Percentiles rank a stretch among this genome's conserved stretches.
phyloP scores from a whole-genome alignment of 108 stramenopile species.

The Skeletonema menzelii region DNA sequence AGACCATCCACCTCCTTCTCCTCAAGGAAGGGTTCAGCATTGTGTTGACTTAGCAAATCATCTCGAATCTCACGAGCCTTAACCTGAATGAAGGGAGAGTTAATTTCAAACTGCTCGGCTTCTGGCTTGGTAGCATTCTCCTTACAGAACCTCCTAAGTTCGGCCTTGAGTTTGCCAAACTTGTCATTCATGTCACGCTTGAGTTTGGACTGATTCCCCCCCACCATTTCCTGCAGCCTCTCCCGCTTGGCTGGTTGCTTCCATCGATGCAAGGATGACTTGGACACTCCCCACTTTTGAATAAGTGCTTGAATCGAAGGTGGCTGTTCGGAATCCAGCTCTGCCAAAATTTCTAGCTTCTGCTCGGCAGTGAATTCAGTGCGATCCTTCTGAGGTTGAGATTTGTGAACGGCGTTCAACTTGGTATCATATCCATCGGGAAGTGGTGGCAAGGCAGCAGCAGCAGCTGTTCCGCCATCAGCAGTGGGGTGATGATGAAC shows the following conservation, averaged over 20 bases:
- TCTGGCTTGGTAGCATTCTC: conserved; percentile 1
- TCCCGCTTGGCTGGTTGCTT: not conserved
- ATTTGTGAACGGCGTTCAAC: not conserved
- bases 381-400: not conserved
- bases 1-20: conserved; percentile 2
- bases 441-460: not conserved
- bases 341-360: conserved; percentile 4
- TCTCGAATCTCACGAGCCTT: not conserved
- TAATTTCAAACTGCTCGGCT: conserved; percentile 1
- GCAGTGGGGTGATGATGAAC: not conserved
- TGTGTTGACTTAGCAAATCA: not conserved
- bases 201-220: not conserved
- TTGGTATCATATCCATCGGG: not conserved
- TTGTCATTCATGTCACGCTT: conserved; percentile 4
- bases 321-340: not conserved
- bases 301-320: conserved; percentile 1
- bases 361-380: conserved; percentile 12
- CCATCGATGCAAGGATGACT: conserved; percentile 9
- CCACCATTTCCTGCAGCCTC: conserved; percentile 5
- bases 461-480: not conserved
- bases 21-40: not conserved
- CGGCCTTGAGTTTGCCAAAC: not conserved
- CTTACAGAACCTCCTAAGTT: not conserved
- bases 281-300: conserved; percentile 8
- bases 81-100: not conserved